Evolutionary conservation across 371 early-diverging fungal species (phyloP), one percentile per base, ranked within the genome.

Genomic region (Mortierella sp.): DNA sequence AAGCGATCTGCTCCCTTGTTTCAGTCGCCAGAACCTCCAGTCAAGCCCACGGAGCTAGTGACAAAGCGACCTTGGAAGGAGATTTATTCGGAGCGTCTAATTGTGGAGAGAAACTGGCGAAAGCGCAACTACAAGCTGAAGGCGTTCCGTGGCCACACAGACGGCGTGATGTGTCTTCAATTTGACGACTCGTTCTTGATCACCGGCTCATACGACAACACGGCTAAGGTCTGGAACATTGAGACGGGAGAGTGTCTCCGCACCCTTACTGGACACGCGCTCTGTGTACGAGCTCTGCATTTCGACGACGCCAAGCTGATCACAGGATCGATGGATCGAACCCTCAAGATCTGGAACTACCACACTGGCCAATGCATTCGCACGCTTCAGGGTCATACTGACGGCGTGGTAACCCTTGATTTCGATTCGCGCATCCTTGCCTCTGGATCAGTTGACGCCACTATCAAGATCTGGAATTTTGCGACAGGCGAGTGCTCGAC

Each of bases 331-430:
- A 94, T 96, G 89, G 99, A 99, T 82, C 93, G 96, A 34, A 98
- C 98, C 0, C 92, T 99, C 21, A 92, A 96, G 79, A 95, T 99
- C 68, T 99, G 99, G 99, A 97, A 98, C 89, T 96, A 97, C 84
- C 95, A 96, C 71, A 95, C 95, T 6, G 99, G 98, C 48, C 89
- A 94, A 55, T 95, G 96, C 78, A 93, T 99, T 55, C 95, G 97
- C 42, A 96, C 95, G 0, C 88, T 99, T 70, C 94, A 92, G 70
- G 95, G 95, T 45, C 95, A 94, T 77, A 97, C 98, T 47, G 93
- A 92, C 74, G 98, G 97, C 31, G 96, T 99, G 26, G 91, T 94
- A 38, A 95, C 94, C 34, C 89, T 98, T n/a, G 96, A 98, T 88
- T 98, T 96, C 84, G 94, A 95, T 79, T 93, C 94, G 28, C 92